Evolutionary conservation across 352 stramenopile genomes (phyloP).

Genomic region (Globisporangium acanthophoron): DNA sequence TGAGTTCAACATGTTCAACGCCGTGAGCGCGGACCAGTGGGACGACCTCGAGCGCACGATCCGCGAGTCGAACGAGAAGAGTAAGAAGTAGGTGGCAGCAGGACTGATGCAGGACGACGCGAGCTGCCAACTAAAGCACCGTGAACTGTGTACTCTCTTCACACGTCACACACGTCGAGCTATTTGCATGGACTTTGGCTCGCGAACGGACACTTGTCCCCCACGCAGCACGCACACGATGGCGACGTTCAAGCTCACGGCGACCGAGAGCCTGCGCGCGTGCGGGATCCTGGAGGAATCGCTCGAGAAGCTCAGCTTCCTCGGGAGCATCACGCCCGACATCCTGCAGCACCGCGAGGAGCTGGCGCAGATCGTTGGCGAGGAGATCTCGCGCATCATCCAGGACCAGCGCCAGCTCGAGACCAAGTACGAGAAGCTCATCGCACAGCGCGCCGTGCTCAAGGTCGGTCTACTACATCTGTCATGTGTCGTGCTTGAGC

Average conservation of each 20-base stretch:
- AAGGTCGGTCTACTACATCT: constrained; percentile 27
- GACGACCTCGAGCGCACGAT: constrained; percentile 64
- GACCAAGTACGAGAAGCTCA: constrained; percentile 87
- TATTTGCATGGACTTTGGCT: too few species aligned
- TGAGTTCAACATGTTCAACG: constrained; percentile 78
- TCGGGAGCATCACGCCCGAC: constrained; percentile 89
- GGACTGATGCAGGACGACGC: neutral
- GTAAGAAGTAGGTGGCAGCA: constrained; percentile 25
- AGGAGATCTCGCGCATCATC: constrained; percentile 93
- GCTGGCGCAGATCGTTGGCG: constrained; percentile 88
- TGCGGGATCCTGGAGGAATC: constrained; percentile 87
- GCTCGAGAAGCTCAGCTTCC: constrained; percentile 88
- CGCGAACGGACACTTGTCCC: too few species aligned
- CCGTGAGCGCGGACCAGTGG: constrained; percentile 60
- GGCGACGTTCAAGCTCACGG: constrained; percentile 50
- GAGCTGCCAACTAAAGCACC: too few species aligned
- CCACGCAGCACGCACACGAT: neutral
- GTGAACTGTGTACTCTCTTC: neutral
- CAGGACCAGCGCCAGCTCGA: constrained; percentile 86
- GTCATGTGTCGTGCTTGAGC: too few species aligned
- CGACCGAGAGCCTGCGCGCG: constrained; percentile 62
- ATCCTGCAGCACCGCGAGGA: constrained; percentile 91
- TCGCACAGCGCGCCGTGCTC: constrained; percentile 75
- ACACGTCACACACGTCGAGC: neutral
- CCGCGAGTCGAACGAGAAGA: constrained; percentile 54